phyloP scores from a whole-genome alignment of 1,284 basidiomycete genomes.

The Mycena citricolor region DNA sequence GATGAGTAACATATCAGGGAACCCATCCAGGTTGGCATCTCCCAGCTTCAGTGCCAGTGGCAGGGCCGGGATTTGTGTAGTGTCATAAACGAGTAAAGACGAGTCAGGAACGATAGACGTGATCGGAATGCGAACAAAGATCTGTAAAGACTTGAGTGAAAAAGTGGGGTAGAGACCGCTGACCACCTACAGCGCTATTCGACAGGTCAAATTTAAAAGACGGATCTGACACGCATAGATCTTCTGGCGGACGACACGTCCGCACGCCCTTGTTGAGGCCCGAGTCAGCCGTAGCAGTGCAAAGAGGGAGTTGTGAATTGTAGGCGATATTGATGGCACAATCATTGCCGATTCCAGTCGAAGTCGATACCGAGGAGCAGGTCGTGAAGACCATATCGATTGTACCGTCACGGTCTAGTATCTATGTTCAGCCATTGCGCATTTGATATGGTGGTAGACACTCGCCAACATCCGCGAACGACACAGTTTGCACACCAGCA shows the following conservation, averaged over 20 bases:
- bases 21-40: constrained; percentile 93
- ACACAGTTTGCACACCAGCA: constrained; percentile 73
- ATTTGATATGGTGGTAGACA: no score
- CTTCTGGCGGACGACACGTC: constrained; percentile 74
- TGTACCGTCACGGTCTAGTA: constrained; percentile 88
- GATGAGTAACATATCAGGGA: constrained; percentile 85
- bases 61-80: constrained; percentile 57
- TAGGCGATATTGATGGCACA: constrained; percentile 92
- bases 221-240: constrained; percentile 82
- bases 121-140: constrained; percentile 68
- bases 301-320: constrained; percentile 89
- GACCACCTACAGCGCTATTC: constrained; percentile 53
- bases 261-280: constrained; percentile 50
- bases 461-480: constrained; percentile 91
- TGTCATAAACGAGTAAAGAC: constrained; percentile 71
- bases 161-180: constrained; percentile 1
- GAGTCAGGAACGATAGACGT: constrained; percentile 56
- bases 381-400: constrained; percentile 93
- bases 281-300: constrained; percentile 51
- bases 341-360: constrained; percentile 66
- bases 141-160: constrained; percentile 39
- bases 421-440: no score
- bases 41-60: constrained; percentile 84
- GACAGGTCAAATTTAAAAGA: constrained; percentile 78
- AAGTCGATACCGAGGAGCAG: constrained; percentile 69